A percentile compares a stretch with the other conserved stretches of the same genome.
phyloP scores from a whole-genome alignment of 345 rosid genomes.

The Eucalyptus paniculata region DNA sequence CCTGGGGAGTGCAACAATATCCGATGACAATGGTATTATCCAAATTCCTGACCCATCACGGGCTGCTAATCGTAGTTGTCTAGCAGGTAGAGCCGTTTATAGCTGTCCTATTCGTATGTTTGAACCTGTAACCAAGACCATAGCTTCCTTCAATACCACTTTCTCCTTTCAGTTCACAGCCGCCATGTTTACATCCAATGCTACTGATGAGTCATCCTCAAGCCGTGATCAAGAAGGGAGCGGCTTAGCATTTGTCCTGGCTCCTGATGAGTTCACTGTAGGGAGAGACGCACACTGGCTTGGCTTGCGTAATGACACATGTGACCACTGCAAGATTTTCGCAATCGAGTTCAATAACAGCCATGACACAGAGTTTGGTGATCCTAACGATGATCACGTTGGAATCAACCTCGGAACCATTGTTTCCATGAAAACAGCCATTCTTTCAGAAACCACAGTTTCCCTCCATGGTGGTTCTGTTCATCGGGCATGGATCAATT shows the following conservation, averaged over 20 bases:
- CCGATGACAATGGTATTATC: not conserved
- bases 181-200: not conserved
- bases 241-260: conserved; percentile 1
- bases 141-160: conserved; percentile 7
- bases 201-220: not conserved
- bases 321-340: not conserved
- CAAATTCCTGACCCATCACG: conserved; percentile 4
- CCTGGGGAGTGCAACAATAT: conserved; percentile 5
- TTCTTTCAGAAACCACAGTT: not conserved
- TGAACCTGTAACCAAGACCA: not conserved
- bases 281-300: conserved; percentile 4
- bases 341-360: not conserved
- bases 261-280: conserved; percentile 6
- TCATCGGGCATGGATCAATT: conserved; percentile 6
- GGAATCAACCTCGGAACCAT: not conserved
- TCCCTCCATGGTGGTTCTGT: not conserved
- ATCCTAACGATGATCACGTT: not conserved
- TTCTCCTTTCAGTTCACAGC: conserved; percentile 6
- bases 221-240: not conserved
- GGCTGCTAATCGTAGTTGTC: not conserved
- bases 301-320: not conserved
- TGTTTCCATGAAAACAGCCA: not conserved
- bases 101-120: not conserved
- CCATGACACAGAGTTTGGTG: not conserved
- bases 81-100: conserved; percentile 3